phyloP scores from a whole-genome alignment of 306 rosid genomes.

The Sicyos edulis region DNA sequence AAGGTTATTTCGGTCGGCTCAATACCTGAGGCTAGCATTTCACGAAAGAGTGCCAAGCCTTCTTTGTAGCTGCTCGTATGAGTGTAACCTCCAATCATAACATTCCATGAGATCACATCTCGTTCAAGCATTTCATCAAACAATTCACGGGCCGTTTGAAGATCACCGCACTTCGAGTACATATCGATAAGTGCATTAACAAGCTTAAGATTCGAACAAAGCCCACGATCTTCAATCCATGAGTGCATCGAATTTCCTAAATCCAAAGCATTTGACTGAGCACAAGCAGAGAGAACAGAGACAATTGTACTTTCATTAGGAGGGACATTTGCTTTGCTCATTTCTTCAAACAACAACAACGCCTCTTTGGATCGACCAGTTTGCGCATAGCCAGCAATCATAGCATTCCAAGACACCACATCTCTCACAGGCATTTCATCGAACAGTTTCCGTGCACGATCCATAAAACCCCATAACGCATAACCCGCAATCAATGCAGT shows the following conservation, averaged over 20 bases:
- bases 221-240: slow-evolving; percentile 49
- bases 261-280: slow-evolving; percentile 44
- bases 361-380: slow-evolving; percentile 49
- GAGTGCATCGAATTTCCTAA: slow-evolving; percentile 53
- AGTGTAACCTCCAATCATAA: slow-evolving; percentile 72
- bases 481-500: slow-evolving; percentile 67
- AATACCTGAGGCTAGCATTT: slow-evolving; percentile 48
- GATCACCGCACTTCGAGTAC: slow-evolving; percentile 69
- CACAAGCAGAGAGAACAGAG: slow-evolving; percentile 60
- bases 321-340: slow-evolving; percentile 36
- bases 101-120: slow-evolving; percentile 83
- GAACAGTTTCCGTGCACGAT: slow-evolving; percentile 54
- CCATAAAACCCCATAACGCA: slow-evolving; percentile 42
- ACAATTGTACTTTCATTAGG: slow-evolving; percentile 61
- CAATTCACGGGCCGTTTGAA: slow-evolving; percentile 46
- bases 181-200: slow-evolving; percentile 63
- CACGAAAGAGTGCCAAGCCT: slow-evolving; percentile 53
- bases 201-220: slow-evolving; percentile 45
- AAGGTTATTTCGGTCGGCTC: slow-evolving; percentile 84
- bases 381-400: slow-evolving; percentile 61
- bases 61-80: slow-evolving; percentile 41
- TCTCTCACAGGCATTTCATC: slow-evolving; percentile 51
- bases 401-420: slow-evolving; percentile 30
- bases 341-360: slow-evolving; percentile 42
- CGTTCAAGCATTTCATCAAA: slow-evolving; percentile 52